Conservation (phyloP, 1,284 basidiomycete species). For the Sutorius eximius region DNA sequence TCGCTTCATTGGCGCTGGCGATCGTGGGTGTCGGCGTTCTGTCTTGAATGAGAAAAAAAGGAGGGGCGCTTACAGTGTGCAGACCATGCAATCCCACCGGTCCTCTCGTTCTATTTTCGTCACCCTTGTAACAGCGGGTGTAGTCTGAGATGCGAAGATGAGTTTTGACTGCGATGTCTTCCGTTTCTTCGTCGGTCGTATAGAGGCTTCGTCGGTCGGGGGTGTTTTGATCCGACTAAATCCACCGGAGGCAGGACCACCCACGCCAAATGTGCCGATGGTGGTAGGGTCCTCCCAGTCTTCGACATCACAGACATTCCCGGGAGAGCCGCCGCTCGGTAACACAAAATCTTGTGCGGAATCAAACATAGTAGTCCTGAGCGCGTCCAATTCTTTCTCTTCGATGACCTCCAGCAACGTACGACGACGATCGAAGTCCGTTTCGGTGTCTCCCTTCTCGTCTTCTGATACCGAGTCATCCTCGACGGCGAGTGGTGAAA, state of each 20-base stretch:
- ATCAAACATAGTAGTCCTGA: slow-evolving; percentile 21
- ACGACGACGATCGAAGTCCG: slow-evolving; percentile 25
- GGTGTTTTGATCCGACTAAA: not conserved
- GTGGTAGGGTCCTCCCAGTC: not conserved
- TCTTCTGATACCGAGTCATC: slow-evolving; percentile 17
- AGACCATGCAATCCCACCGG: slow-evolving; percentile 27
- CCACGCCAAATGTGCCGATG: not conserved
- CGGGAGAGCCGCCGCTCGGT: slow-evolving; percentile 8
- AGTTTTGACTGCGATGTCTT: slow-evolving; percentile 15
- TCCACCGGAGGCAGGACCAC: not conserved
- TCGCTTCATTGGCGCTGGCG: slow-evolving; percentile 27
- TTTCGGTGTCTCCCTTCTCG: slow-evolving; percentile 13
- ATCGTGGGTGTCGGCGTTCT: not conserved
- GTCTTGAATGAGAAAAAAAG: not conserved
- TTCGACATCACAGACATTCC: not conserved
- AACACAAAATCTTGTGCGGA: slow-evolving; percentile 22
- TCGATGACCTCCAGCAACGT: slow-evolving; percentile 22
- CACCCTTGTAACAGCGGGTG: not conserved
- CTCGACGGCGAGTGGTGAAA: not conserved
- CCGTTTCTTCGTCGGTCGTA: slow-evolving; percentile 20
- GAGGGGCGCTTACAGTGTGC: slow-evolving; percentile 24
- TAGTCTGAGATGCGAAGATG: not conserved
- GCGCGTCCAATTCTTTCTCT: slow-evolving; percentile 27
- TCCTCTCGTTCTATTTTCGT: not conserved
- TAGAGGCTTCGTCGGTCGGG: not conserved